Conservation (phyloP, 2,329 filamentous ascomycete genomes). For the Beauveria varroae region DNA sequence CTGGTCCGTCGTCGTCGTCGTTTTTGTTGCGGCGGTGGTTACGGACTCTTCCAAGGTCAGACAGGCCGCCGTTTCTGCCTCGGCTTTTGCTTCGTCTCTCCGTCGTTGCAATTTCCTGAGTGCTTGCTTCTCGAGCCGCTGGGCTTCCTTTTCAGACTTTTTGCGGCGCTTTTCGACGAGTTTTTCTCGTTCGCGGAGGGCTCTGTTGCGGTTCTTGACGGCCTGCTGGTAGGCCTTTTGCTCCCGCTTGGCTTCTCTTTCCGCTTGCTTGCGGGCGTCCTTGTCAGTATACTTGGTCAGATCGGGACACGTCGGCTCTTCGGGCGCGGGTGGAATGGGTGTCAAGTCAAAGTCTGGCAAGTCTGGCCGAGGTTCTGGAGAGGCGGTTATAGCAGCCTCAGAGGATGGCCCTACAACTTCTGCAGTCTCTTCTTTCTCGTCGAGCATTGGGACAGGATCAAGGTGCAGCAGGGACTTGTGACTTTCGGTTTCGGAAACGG, state of each 20-base stretch:
- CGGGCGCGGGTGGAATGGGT: conserved; percentile 42
- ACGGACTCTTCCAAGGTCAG: background rate
- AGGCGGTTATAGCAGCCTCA: background rate
- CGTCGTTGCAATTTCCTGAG: conserved; percentile 20
- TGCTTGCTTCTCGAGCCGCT: conserved; percentile 22
- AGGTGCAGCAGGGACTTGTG: conserved; percentile 27
- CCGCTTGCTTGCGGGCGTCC: conserved; percentile 57
- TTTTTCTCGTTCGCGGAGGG: conserved; percentile 56
- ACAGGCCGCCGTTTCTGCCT: no score
- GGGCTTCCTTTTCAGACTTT: conserved; percentile 33
- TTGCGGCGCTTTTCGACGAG: conserved; percentile 46
- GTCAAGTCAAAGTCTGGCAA: background rate
- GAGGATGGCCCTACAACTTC: background rate
- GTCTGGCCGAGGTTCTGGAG: background rate
- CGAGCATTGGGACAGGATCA: conserved; percentile 32
- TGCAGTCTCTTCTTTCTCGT: conserved; percentile 12
- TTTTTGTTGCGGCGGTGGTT: background rate
- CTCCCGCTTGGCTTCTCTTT: conserved; percentile 57
- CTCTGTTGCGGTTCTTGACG: conserved; percentile 58
- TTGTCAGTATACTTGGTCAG: conserved; percentile 54
- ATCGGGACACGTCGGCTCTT: conserved; percentile 49
- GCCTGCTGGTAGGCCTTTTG: conserved; percentile 59
- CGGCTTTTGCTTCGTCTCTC: conserved; percentile 18
- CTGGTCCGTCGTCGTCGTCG: background rate
- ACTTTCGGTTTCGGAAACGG: conserved; percentile 12